phyloP scores from a whole-genome alignment of 192 early-diverging fungal species.

The Backusella mclennaniae region DNA sequence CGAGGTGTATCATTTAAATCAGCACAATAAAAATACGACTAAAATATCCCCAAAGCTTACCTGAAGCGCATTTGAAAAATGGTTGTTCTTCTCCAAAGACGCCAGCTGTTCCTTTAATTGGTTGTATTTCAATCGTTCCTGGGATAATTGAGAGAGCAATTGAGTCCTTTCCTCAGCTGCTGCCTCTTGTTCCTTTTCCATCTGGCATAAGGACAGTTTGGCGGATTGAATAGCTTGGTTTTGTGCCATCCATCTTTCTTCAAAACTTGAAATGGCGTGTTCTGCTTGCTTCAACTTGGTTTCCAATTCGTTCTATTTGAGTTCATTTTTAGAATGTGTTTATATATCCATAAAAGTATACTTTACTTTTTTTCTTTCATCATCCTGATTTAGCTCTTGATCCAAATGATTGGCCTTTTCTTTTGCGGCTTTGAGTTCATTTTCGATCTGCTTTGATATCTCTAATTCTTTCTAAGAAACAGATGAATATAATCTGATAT shows the following conservation, averaged over 20 bases:
- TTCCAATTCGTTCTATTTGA: not conserved
- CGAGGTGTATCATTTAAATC: not conserved
- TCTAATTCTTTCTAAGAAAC: not conserved
- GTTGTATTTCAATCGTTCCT: not conserved
- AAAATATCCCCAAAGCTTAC: not conserved
- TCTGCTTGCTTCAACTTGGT: conserved; percentile 3
- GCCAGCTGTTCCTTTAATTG: not conserved
- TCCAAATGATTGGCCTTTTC: not conserved
- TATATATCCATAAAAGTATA: not conserved
- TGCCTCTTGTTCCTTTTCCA: not conserved
- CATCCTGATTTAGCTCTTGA: conserved; percentile 2
- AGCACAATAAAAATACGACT: too few species aligned
- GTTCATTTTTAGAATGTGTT: not conserved
- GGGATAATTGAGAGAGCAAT: not conserved
- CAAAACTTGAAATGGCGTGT: conserved; percentile 6
- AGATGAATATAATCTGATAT: not conserved
- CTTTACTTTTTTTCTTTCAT: not conserved
- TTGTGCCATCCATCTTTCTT: conserved; percentile 18
- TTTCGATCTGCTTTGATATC: conserved; percentile 7
- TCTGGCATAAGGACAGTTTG: not conserved
- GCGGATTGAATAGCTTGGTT: conserved; percentile 26
- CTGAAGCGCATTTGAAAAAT: not conserved
- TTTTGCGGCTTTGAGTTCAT: conserved; percentile 14
- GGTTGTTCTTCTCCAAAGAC: not conserved
- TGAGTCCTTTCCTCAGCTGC: not conserved